A percentile compares a stretch with the other conserved stretches of the same genome.
phyloP scores from a whole-genome alignment of 192 early-diverging fungal genomes.

The Entophlyctis helioformis region DNA sequence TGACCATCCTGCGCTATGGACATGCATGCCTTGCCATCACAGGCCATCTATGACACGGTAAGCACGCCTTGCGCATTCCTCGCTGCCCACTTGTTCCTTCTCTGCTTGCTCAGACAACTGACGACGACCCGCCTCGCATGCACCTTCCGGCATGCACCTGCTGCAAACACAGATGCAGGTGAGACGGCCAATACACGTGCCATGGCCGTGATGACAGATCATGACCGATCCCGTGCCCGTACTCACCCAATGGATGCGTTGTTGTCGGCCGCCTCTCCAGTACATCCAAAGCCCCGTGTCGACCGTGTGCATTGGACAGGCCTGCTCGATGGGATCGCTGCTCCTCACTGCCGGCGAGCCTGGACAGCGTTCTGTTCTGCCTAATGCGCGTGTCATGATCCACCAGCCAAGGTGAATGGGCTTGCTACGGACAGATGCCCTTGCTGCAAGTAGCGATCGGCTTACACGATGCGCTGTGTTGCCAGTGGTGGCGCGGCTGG shows the following conservation, averaged over 20 bases:
- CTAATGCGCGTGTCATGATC: conserved; percentile 91
- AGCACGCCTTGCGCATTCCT: neutral
- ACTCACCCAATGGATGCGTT: too few relatives aligned
- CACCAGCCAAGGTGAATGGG: conserved; percentile 76
- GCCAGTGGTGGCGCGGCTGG: conserved; percentile 78
- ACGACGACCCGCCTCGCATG: too few relatives aligned
- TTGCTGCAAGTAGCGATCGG: too few relatives aligned
- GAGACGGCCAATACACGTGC: too few relatives aligned
- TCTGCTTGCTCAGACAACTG: too few relatives aligned
- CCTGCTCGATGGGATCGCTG: conserved; percentile 96
- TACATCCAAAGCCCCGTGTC: conserved; percentile 87
- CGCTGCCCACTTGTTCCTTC: neutral
- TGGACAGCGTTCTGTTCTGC: conserved; percentile 75
- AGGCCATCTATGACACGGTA: conserved; percentile 35
- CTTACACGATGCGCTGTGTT: too few relatives aligned
- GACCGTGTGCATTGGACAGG: conserved; percentile 94
- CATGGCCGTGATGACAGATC: too few relatives aligned
- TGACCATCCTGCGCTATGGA: neutral
- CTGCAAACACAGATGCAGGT: too few relatives aligned
- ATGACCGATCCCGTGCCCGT: too few relatives aligned
- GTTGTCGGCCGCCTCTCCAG: too few relatives aligned
- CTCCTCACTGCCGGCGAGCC: conserved; percentile 80
- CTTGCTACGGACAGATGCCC: neutral
- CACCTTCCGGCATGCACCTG: too few relatives aligned
- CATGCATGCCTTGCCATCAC: neutral